A percentile compares a stretch with the other conserved stretches of the same genome.
Evolutionary conservation across 441 rosid genomes (phyloP).

Genomic region (Theobroma grandiflorum): DNA sequence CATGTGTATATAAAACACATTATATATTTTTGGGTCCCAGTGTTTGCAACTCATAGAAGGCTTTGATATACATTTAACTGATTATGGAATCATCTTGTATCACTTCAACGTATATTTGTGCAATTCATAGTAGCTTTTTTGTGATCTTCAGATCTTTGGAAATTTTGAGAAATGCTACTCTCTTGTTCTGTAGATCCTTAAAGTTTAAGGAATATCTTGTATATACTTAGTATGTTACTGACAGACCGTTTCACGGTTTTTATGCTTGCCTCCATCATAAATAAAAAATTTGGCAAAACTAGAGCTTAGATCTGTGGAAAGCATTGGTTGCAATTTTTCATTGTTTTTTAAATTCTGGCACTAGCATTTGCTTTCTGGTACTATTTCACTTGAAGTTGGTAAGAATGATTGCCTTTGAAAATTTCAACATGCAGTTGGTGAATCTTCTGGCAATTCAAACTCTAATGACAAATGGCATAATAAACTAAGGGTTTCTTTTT

Average conservation of each 20-base stretch:
- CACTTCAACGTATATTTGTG: background rate
- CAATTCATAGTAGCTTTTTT: background rate
- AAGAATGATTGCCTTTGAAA: background rate
- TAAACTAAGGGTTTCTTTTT: background rate
- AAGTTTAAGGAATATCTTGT: background rate
- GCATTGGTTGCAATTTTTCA: background rate
- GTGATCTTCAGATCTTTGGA: background rate
- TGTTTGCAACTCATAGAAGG: conserved; percentile 10
- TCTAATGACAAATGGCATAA: background rate
- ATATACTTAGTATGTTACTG: background rate
- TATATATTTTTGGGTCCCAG: background rate
- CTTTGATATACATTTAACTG: conserved; percentile 10
- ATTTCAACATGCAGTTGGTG: background rate
- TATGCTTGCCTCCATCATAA: background rate
- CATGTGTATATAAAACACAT: conserved; percentile 7
- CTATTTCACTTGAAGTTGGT: background rate
- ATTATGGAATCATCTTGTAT: conserved; percentile 21
- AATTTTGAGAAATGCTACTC: background rate
- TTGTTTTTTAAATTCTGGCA: background rate
- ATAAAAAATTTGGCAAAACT: background rate
- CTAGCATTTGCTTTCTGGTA: background rate
- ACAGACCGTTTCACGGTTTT: background rate
- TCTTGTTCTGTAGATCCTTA: background rate
- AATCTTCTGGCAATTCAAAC: background rate
- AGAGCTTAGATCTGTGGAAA: background rate